phyloP scores from a whole-genome alignment of 257 asterid genomes.

The Fraxinus pennsylvanica region DNA sequence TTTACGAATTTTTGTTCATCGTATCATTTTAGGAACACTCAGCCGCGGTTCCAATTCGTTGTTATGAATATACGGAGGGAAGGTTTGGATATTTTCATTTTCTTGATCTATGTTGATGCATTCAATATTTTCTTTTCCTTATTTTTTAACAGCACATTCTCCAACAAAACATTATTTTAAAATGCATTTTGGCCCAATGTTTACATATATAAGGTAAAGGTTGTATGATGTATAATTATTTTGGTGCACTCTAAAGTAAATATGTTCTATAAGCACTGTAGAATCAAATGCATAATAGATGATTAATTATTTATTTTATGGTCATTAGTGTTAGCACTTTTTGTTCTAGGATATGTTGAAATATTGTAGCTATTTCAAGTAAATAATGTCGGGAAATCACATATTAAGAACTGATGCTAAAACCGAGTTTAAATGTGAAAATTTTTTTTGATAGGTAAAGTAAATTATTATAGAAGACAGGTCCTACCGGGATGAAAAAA shows the following conservation, averaged over 20 bases:
- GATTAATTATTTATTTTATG: background rate
- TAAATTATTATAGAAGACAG: too few species aligned
- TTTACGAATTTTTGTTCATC: slow-evolving; percentile 7
- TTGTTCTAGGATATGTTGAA: background rate
- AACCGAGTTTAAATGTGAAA: too few species aligned
- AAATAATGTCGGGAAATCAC: too few species aligned
- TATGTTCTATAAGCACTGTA: background rate
- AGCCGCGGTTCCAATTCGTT: slow-evolving; percentile 81
- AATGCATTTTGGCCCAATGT: too few species aligned
- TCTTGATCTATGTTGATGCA: background rate
- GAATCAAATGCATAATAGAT: background rate
- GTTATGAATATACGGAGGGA: slow-evolving; percentile 77
- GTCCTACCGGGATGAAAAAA: too few species aligned
- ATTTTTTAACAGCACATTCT: too few species aligned
- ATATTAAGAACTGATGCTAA: too few species aligned
- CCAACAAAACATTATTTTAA: too few species aligned
- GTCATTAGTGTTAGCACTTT: background rate
- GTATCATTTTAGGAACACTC: slow-evolving; percentile 57
- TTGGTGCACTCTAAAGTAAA: background rate
- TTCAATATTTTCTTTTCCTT: background rate
- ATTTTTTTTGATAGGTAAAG: too few species aligned
- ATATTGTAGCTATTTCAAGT: too few species aligned
- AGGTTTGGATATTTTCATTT: slow-evolving; percentile 47
- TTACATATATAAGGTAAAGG: background rate
- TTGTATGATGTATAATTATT: background rate